Evolutionary conservation across 2,329 filamentous ascomycete genomes (phyloP), one percentile per base, ranked within the genome.

Genomic region (Cucurbitaria berberidis): DNA sequence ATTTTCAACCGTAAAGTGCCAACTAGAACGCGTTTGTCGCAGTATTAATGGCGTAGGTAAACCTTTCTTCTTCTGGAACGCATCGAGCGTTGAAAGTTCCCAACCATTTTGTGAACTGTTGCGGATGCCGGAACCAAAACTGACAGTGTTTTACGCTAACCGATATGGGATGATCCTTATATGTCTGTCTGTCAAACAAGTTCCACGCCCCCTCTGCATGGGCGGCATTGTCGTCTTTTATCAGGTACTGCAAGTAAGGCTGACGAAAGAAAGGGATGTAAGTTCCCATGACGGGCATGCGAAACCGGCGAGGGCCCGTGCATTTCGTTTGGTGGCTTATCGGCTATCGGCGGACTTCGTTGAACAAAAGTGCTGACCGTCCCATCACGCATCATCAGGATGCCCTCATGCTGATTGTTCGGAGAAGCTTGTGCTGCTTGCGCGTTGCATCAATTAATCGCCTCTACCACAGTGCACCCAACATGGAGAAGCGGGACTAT

Each of bases 401-500:
- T 72, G 70, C 57, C 53, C 64, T 59, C 59, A 74, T 74, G 71
- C 66, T 66, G 36, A 50, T 67, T 66, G 64, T 55, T 45, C 60
- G 53, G 10, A 63, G 52, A 57, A 60, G 54, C 47, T 40, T 63
- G 57, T 58, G 53, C 47, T 57, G 36, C 40, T 51, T 59, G 57
- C 60, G 47, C 40, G 40, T 24, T 36, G 38, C 21, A 18, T 41
- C 56, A 47, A 51, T 52, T 52, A 22, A 24, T 46, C 68, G 63
- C 40, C 53, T 41, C 8, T 43, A 60, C 21, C 60, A 64, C 32
- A 68, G 50, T 36, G 41, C 48, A 1, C 29, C 53, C 40, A 60
- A 30, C 29, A 74, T 74, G 71, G 68, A 61, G 59, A 66, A 65
- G 44, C 66, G 72, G 34, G 71, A 75, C 60, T 75, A 75, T 49